Percentiles rank a stretch among this genome's conserved stretches.
Conservation (phyloP, 2,329 filamentous ascomycete genomes). For the Botrytis paeoniae region DNA sequence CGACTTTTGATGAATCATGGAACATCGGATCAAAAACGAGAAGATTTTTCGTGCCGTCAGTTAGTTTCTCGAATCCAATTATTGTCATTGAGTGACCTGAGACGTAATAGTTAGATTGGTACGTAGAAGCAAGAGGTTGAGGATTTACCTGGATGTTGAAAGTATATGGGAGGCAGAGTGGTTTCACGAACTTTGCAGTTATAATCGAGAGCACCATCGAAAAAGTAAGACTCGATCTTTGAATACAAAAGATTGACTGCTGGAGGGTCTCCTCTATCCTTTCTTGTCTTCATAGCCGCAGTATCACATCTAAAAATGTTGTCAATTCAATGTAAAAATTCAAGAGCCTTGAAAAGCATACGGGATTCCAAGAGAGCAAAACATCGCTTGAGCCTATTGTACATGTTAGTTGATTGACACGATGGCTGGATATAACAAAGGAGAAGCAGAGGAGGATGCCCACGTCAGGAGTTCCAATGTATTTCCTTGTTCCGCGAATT, state of each 20-base stretch:
- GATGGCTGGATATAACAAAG: background rate
- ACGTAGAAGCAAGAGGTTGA: background rate
- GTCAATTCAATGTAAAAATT: conserved; percentile 15
- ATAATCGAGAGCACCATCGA: conserved; percentile 48
- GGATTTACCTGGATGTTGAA: conserved; percentile 70
- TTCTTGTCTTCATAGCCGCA: conserved; percentile 53
- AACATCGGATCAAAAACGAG: conserved; percentile 89
- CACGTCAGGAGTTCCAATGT: conserved; percentile 90
- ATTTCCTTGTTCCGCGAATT: conserved; percentile 84
- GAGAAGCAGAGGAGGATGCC: conserved; percentile 16
- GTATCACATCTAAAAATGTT: conserved; percentile 55
- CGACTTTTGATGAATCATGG: conserved; percentile 63
- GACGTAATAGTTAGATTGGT: conserved; percentile 11
- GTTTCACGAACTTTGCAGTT: conserved; percentile 67
- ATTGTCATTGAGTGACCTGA: conserved; percentile 86
- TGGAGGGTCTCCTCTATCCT: conserved; percentile 30
- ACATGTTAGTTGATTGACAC: background rate
- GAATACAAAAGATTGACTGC: conserved; percentile 53
- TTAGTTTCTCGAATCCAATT: conserved; percentile 72
- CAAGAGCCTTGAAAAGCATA: conserved; percentile 40
- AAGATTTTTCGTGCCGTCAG: conserved; percentile 63
- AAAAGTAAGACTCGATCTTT: conserved; percentile 73
- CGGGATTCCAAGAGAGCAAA: conserved; percentile 65
- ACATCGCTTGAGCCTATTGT: conserved; percentile 71
- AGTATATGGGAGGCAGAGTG: conserved; percentile 76